Evolutionary conservation across 176 grass and related monocot species (phyloP).

Genomic region (Zea luxurians): DNA sequence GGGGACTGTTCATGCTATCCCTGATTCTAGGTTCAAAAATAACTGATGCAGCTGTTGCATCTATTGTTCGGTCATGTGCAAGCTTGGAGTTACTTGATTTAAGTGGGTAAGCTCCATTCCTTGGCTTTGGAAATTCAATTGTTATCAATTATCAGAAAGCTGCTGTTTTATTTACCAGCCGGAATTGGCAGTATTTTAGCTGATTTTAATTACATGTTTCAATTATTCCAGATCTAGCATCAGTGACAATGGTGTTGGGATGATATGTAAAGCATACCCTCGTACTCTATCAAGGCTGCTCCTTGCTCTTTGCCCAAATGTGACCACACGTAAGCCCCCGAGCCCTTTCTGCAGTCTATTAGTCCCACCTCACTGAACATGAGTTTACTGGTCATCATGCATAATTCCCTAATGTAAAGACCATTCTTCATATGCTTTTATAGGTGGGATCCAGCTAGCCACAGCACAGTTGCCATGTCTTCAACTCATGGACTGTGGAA

Average conservation of each 20-base stretch:
- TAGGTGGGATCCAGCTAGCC: constrained; percentile 89
- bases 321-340: constrained; percentile 67
- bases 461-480: constrained; percentile 78
- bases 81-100: constrained; percentile 93
- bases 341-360: constrained; percentile 1
- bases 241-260: constrained; percentile 77
- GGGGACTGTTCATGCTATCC: constrained; percentile 81
- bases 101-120: constrained; percentile 68
- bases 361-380: neutral
- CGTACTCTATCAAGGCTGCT: constrained; percentile 75
- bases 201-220: constrained; percentile 26
- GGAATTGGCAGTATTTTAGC: neutral
- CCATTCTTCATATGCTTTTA: constrained; percentile 29
- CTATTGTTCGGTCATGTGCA: constrained; percentile 69
- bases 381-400: constrained; percentile 1
- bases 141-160: neutral
- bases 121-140: constrained; percentile 15
- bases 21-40: constrained; percentile 89
- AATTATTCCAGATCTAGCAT: constrained; percentile 76
- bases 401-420: neutral
- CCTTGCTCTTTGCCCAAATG: constrained; percentile 84
- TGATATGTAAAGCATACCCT: constrained; percentile 87
- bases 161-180: constrained; percentile 21
- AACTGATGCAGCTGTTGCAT: constrained; percentile 85
- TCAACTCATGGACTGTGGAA: constrained; percentile 90